phyloP scores from a whole-genome alignment of 2,329 filamentous ascomycete genomes.

The Fusarium buharicum region DNA sequence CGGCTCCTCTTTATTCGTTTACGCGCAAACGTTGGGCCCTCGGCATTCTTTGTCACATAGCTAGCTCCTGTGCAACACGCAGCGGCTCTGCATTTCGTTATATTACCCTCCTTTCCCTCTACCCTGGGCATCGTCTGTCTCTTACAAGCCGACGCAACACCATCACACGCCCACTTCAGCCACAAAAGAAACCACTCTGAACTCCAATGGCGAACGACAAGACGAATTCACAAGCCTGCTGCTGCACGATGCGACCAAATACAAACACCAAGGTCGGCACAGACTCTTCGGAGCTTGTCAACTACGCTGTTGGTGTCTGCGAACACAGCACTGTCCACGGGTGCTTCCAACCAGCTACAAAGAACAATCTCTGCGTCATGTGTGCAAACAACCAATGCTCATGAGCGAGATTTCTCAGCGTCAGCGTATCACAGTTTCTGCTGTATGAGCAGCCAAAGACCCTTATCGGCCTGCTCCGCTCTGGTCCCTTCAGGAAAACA shows the following conservation, averaged over 20 bases:
- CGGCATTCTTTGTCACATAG: neutral
- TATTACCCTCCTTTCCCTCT: slow-evolving; percentile 11
- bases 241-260: slow-evolving; percentile 8
- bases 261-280: slow-evolving; percentile 4
- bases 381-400: slow-evolving; percentile 26
- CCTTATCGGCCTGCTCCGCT: neutral
- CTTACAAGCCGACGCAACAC: neutral
- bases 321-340: slow-evolving; percentile 42
- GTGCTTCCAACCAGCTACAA: slow-evolving; percentile 36
- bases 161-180: neutral
- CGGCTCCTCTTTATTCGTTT: slow-evolving; percentile 4
- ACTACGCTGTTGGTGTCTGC: slow-evolving; percentile 40
- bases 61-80: neutral
- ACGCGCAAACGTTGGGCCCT: neutral
- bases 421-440: neutral
- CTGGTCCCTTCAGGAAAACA: neutral
- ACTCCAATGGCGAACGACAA: slow-evolving; percentile 14
- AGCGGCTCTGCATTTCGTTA: neutral
- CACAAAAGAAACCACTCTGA: neutral
- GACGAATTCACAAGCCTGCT: neutral
- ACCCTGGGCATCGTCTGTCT: neutral
- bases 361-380: slow-evolving; percentile 41
- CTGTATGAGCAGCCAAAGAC: slow-evolving; percentile 1
- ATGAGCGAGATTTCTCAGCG: slow-evolving; percentile 23
- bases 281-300: slow-evolving; percentile 22